These are phyloP conservation scores for Carex arenaria DNA, from an alignment of 202 grass and related monocot species.

Conservation along the genomic window DNA sequence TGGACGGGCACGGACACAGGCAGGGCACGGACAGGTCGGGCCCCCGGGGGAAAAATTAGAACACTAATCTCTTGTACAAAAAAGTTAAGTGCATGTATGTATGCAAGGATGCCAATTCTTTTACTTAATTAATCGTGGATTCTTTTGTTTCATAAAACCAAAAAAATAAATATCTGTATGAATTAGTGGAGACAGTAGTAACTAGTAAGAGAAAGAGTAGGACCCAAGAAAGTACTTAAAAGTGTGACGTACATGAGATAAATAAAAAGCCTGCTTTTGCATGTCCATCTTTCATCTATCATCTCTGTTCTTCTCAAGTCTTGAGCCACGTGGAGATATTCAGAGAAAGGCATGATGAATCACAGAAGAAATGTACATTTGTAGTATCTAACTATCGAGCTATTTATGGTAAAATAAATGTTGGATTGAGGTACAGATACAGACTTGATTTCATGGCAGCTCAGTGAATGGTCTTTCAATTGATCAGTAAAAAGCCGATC, in stretches of 20 bases:
- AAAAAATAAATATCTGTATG: no score
- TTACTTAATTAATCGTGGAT: no score
- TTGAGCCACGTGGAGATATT: background rate
- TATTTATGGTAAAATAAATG: constrained; percentile 26
- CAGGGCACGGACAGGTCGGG: no score
- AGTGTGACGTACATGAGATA: constrained; percentile 11
- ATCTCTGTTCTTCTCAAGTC: background rate
- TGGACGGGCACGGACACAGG: no score
- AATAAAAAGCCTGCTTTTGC: constrained; percentile 6
- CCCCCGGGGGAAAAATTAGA: no score
- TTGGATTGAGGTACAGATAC: constrained; percentile 11
- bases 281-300: background rate
- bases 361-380: background rate
- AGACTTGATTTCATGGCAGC: constrained; percentile 44
- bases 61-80: no score
- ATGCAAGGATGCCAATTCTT: no score
- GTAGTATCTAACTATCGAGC: constrained; percentile 6
- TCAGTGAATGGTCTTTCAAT: constrained; percentile 60
- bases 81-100: no score
- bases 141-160: no score
- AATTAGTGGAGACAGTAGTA: no score
- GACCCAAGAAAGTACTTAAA: background rate
- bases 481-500: constrained; percentile 45
- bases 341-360: background rate
- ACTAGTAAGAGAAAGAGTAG: no score